Conservation (phyloP, 148 eudicot species). For the Selenicereus undatus region DNA sequence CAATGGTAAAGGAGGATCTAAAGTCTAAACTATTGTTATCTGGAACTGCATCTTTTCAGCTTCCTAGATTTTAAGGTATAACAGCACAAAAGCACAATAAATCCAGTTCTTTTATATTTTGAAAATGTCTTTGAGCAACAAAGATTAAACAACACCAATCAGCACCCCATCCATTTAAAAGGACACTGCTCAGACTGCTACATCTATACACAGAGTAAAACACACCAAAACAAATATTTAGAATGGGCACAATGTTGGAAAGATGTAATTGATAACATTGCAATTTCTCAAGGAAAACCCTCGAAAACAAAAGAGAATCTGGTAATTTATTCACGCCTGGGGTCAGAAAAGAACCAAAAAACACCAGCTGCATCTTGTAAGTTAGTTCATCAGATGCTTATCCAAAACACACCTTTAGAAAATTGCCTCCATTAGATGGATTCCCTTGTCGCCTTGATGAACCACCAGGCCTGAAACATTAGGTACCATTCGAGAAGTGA, state of each 20-base stretch:
- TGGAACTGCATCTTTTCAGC: not conserved
- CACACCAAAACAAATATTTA: not conserved
- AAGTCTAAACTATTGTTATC: too few relatives aligned
- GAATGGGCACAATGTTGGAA: not conserved
- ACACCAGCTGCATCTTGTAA: too few relatives aligned
- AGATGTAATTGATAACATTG: not conserved
- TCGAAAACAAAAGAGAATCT: not conserved
- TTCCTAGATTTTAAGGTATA: not conserved
- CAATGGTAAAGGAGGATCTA: too few relatives aligned
- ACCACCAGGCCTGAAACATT: slow-evolving; percentile 60
- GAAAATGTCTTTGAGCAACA: not conserved
- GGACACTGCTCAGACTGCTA: not conserved
- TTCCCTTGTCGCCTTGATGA: slow-evolving; percentile 26
- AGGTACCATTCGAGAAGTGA: slow-evolving; percentile 21
- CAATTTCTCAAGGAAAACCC: not conserved
- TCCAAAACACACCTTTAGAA: slow-evolving; percentile 12
- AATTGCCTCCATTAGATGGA: slow-evolving; percentile 22
- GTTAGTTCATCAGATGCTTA: not conserved
- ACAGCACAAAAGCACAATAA: not conserved
- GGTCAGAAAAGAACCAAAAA: too few relatives aligned
- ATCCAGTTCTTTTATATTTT: not conserved
- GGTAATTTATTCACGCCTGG: not conserved
- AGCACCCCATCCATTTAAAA: not conserved
- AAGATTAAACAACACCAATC: not conserved
- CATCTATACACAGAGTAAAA: not conserved